Evolutionary conservation across 2,329 filamentous ascomycete species (phyloP).

Genomic region (Colletotrichum melonis): DNA sequence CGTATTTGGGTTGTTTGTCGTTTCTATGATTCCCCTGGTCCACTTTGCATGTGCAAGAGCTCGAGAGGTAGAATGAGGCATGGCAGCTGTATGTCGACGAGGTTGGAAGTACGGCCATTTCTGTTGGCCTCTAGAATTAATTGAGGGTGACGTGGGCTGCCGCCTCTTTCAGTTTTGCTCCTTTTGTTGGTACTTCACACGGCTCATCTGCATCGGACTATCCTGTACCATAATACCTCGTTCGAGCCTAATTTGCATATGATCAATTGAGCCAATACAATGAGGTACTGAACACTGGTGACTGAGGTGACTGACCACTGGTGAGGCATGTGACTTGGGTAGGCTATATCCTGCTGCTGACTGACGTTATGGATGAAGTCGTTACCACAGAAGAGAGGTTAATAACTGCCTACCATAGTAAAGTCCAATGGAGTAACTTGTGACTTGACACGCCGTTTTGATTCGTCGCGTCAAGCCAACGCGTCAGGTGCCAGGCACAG

Average conservation of each 20-base stretch:
- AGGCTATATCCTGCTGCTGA: no score
- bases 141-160: constrained; percentile 35
- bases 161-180: constrained; percentile 16
- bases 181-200: constrained; percentile 8
- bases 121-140: constrained; percentile 40
- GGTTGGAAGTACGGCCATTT: constrained; percentile 40
- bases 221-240: constrained; percentile 35
- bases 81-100: constrained; percentile 23
- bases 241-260: constrained; percentile 33
- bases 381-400: neutral
- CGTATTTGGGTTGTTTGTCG: constrained; percentile 35
- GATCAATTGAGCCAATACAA: constrained; percentile 14
- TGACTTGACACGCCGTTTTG: neutral
- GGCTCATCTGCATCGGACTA: constrained; percentile 34
- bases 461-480: neutral
- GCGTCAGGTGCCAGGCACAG: neutral
- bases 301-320: neutral
- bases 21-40: constrained; percentile 41
- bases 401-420: neutral
- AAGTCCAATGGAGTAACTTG: no score
- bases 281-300: neutral
- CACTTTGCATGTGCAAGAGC: constrained; percentile 35
- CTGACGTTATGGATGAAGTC: neutral
- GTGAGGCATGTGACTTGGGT: neutral
- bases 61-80: constrained; percentile 36